A percentile compares a stretch with the other conserved stretches of the same genome.
Conservation (phyloP, 1,284 basidiomycete species). For the Stereum hirsutum region DNA sequence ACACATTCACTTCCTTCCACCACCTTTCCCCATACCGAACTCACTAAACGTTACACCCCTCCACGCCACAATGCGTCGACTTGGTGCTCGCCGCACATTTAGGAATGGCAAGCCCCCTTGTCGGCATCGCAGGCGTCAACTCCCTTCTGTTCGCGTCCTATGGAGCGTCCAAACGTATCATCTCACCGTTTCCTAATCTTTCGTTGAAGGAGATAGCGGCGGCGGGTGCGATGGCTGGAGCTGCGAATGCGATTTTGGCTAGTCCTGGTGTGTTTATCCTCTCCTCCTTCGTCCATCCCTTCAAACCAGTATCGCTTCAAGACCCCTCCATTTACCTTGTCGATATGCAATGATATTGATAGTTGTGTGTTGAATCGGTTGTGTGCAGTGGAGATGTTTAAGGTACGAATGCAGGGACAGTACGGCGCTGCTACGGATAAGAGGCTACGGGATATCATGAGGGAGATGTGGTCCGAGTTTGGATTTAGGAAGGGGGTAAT, state of each 20-base stretch:
- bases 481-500: conserved; percentile 86
- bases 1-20: conserved; percentile 4
- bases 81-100: too few relatives aligned
- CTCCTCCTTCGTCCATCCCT: not conserved
- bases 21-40: too few relatives aligned
- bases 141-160: conserved; percentile 92
- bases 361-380: too few relatives aligned
- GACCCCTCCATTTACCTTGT: not conserved
- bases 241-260: conserved; percentile 80
- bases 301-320: not conserved
- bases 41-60: too few relatives aligned
- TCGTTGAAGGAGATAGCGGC: conserved; percentile 72
- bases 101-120: conserved; percentile 87
- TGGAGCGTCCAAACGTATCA: conserved; percentile 68
- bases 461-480: conserved; percentile 79
- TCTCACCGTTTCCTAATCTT: conserved; percentile 83
- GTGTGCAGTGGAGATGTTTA: conserved; percentile 73
- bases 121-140: conserved; percentile 96
- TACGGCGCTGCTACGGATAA: conserved; percentile 75
- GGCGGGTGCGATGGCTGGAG: conserved; percentile 89
- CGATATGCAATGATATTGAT: too few relatives aligned
- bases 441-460: conserved; percentile 59
- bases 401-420: conserved; percentile 97
- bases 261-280: conserved; percentile 58
- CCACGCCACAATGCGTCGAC: too few relatives aligned